Evolutionary conservation across 495 filamentous ascomycete genomes (phyloP), one percentile per base, ranked within the genome.

Genomic region (Parachaetomium inaequale): DNA sequence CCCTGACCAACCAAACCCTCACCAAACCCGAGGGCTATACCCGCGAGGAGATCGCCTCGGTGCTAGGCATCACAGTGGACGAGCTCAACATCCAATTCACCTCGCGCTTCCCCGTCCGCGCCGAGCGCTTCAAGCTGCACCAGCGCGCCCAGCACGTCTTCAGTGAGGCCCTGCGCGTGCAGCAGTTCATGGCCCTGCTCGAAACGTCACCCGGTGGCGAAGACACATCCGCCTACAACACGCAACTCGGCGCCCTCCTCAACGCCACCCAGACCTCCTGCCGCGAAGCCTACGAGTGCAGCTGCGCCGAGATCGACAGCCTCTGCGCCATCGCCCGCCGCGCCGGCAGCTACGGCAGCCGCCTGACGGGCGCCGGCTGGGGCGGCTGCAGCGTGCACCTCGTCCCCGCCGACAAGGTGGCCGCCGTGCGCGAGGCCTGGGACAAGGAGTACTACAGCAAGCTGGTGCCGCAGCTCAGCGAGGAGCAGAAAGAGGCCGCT

Each of bases 331-430:
- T 98, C 65, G 93, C 94, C 1, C 81, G 86, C 14, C 76, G 76
- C 46, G 89, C 88, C 4, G 94, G 95, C 23, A 83, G 87, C 43
- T 93, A 89, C 74, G 95, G 94, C 23, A 90, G 88, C 65, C 82
- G 94, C 10, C 76, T 98, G 68, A 98, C 94, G 2, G 94, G 94
- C 53, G 94, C 94, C 17, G 94, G 94, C 29, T 98, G 94, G 94
- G 94, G 94, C 63, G 94, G 94, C 14, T 98, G 95, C 74, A 92
- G 84, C 47, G 93, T 98, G 53, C 95, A 98, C 75, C 82, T 98
- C 60, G 86, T 98, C 51, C 88, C 93, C 2, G 88, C 86, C 66
- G 84, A 91, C 59, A 93, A 89, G 76, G 89, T 96, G 1, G 86
- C 91, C n/a, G 85, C 76, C 40, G 88, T 98, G 26, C 90, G 84